Evolutionary conservation across 2,329 filamentous ascomycete species (phyloP), one percentile per base, ranked within the genome.

Genomic region (Drechslerella stenobrocha): DNA sequence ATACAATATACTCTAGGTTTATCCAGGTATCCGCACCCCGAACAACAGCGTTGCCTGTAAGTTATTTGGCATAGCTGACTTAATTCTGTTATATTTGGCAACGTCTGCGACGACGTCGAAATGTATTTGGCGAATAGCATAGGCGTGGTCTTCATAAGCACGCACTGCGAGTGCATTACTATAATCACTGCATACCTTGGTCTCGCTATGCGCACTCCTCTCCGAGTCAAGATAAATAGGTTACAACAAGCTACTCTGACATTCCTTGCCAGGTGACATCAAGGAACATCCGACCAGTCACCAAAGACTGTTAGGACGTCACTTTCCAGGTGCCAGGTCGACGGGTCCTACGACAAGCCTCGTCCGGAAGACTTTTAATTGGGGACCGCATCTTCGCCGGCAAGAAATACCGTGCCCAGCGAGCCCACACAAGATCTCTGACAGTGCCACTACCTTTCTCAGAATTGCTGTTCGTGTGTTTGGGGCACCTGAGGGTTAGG

Each of bases 241-340:
- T 34, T 77, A 78, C 11, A 65, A 52, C 45, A 57, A 60, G 23
- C 45, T 71, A n/a, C 70, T 70, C 0, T 11, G 70, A 79, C 80
- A 0, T 81, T 82, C 56, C 71, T 83, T 0, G 77, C 81, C 77
- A 77, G 0, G 76, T 82, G 0, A 75, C 78, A 3, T 83, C 81
- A 81, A 60, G 61, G 18, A 74, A 82, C 40, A 78, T 79, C 63
- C 82, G 81, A 80, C 81, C 81, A 0, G 72, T 82, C 0, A 77
- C 82, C 61, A 82, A 82, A 52, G 73, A 75, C 0, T 79, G 80
- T 0, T 75, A 76, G 9, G 79, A 79, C 55, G 76, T 82, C 23
- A 74, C 76, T 0, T 76, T 80, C 3, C 53, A 75, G 52, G 78
- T 76, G 3, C 67, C 70, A 11, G 75, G 76, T 1, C 71, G n/a